phyloP scores from a whole-genome alignment of 441 rosid species.

The Adansonia madagascariensis region DNA sequence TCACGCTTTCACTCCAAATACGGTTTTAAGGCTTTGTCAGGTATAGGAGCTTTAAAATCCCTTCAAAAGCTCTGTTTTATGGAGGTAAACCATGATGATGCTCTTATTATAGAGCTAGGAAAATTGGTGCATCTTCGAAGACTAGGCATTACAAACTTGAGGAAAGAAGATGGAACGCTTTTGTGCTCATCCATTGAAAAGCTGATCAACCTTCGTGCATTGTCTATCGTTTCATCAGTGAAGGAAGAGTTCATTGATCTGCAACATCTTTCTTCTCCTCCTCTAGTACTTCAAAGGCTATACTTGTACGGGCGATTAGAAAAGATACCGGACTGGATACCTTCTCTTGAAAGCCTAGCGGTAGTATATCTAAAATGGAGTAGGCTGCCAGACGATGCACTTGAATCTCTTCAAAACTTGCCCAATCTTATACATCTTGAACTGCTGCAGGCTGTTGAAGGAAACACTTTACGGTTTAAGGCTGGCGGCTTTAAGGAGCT shows the following conservation, averaged over 20 bases:
- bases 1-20: slow-evolving; percentile 35
- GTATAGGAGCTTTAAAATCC: slow-evolving; percentile 39
- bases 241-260: slow-evolving; percentile 39
- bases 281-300: slow-evolving; percentile 39
- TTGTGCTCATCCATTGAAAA: slow-evolving; percentile 44
- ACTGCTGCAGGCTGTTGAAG: slow-evolving; percentile 42
- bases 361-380: slow-evolving; percentile 47
- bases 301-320: slow-evolving; percentile 42
- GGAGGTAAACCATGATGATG: slow-evolving; percentile 34
- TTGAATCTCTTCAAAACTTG: slow-evolving; percentile 37
- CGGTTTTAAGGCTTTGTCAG: slow-evolving; percentile 37
- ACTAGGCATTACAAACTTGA: slow-evolving; percentile 43
- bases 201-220: slow-evolving; percentile 37
- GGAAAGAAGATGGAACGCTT: slow-evolving; percentile 36
- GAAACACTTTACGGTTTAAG: slow-evolving; percentile 34
- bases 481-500: slow-evolving; percentile 43
- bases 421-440: slow-evolving; percentile 44
- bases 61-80: slow-evolving; percentile 47
- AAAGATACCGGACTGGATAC: slow-evolving; percentile 43
- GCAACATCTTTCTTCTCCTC: slow-evolving; percentile 30
- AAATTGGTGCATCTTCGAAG: slow-evolving; percentile 41
- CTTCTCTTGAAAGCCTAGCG: slow-evolving; percentile 33
- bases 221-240: slow-evolving; percentile 34
- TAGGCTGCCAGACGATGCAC: slow-evolving; percentile 39
- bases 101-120: slow-evolving; percentile 37